Base-by-base conservation (phyloP, 768 basidiomycete species). In the Suillus americanus region DNA sequence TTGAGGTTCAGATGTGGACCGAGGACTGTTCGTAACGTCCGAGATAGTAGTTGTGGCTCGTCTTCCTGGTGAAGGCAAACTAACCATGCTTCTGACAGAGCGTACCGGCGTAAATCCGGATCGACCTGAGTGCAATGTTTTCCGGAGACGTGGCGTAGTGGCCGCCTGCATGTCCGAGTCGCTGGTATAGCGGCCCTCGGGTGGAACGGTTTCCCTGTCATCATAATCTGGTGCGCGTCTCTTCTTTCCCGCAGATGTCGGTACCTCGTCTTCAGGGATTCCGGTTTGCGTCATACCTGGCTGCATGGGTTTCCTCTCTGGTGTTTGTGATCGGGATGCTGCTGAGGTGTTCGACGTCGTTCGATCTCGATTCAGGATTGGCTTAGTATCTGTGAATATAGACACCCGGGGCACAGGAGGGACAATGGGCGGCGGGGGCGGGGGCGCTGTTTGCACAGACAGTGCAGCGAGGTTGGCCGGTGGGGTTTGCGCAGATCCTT, bases 181-280 rank as follows among this genome's bases (percentile, higher is more conserved):
- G 51, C 60, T 70, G 45, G 62, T 75, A 79, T 78, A 43, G 82
- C 88, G 78, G 85, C 90, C 89, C 70, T 92, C 90, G 0, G 85
- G 82, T 30, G 90, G 88, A 33, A 89, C 75, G 61, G 82, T 81
- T 74, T 83, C 71, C 67, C 81, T 78, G 59, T 91, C 90, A 66
- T 89, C 90, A 68, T 93, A 91, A 62, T 92, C 91, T 2, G 92
- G 91, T 33, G 86, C 88, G 28, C 86, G 84, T 13, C 91, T 84
- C 72, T 92, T 93, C 79, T 86, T 88, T 37, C 89, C 87, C 35
- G 75, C 70, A 41, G 85, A 82, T 18, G 83, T 75, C 2, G 80
- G 76, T 25, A 78, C 48, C 13, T 56, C 73, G 74, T 64, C 64
- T 67, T 86, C 83, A 28, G 88, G 86, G 1, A 86, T 86, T 43